These are phyloP conservation scores for Globisporangium acanthophoron DNA, from an alignment of 352 stramenopile species.

Conservation along the genomic window DNA sequence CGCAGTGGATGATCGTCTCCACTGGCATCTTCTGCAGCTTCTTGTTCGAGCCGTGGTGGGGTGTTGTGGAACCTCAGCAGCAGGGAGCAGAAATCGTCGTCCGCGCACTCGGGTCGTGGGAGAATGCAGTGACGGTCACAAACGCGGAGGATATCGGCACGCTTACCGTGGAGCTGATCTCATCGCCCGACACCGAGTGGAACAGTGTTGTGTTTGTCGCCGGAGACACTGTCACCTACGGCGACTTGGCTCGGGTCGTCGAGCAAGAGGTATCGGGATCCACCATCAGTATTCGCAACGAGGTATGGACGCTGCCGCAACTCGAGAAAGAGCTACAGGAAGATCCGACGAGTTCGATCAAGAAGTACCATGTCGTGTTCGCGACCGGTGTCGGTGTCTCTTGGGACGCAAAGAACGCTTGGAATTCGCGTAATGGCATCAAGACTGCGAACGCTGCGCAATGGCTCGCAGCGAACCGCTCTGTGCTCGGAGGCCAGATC, in stretches of 20 bases:
- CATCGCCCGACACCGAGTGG: constrained; percentile 5
- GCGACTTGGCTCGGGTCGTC: background rate
- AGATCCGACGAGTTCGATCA: constrained; percentile 7
- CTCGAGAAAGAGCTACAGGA: constrained; percentile 4
- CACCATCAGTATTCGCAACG: background rate
- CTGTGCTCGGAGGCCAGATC: background rate
- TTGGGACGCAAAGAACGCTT: too few species aligned
- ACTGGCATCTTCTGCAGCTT: constrained; percentile 13
- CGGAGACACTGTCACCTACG: constrained; percentile 12
- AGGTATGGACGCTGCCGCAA: constrained; percentile 1
- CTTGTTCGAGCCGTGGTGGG: constrained; percentile 11
- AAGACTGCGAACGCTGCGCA: background rate
- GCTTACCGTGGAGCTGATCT: constrained; percentile 7
- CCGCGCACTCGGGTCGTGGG: constrained; percentile 9
- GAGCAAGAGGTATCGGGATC: background rate
- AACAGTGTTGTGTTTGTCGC: constrained; percentile 10
- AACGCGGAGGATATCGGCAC: constrained; percentile 11
- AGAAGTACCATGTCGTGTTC: constrained; percentile 12
- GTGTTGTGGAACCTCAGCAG: constrained; percentile 6
- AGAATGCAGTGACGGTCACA: constrained; percentile 12
- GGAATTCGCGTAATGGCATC: too few species aligned
- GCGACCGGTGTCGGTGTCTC: background rate
- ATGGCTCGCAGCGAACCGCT: background rate
- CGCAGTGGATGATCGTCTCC: constrained; percentile 12
- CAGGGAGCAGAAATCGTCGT: constrained; percentile 3